Evolutionary conservation across 495 filamentous ascomycete species (phyloP).

Genomic region (Penicillium odoratum): DNA sequence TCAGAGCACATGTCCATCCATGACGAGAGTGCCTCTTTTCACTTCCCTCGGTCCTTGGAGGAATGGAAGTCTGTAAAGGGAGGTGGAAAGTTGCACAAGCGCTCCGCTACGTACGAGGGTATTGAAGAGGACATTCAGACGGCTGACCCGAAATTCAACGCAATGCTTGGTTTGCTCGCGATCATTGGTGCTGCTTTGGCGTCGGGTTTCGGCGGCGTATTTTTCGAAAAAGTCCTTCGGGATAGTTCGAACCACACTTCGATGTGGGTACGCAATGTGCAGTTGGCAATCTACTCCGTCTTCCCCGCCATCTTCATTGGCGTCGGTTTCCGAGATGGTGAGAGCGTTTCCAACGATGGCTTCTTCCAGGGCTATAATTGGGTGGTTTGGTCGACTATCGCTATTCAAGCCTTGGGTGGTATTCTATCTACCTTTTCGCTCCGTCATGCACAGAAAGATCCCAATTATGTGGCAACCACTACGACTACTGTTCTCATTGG

Average conservation of each 20-base stretch:
- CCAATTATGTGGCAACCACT: conserved; percentile 89
- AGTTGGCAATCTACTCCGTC: conserved; percentile 88
- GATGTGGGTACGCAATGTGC: conserved; percentile 91
- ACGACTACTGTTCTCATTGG: conserved; percentile 81
- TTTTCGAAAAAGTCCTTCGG: conserved; percentile 94
- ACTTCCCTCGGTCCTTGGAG: conserved; percentile 71
- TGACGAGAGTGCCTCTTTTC: conserved; percentile 52
- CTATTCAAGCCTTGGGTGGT: conserved; percentile 80
- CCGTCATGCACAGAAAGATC: conserved; percentile 64
- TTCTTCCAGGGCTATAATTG: conserved; percentile 94
- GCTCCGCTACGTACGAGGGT: conserved; percentile 96
- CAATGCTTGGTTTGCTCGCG: conserved; percentile 71
- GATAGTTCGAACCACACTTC: conserved; percentile 68
- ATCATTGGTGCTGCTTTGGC: conserved; percentile 74
- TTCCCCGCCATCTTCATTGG: conserved; percentile 85
- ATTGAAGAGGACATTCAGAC: conserved; percentile 77
- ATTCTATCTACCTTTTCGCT: conserved; percentile 81
- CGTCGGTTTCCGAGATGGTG: conserved; percentile 82
- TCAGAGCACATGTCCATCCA: conserved; percentile 51
- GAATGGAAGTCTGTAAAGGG: conserved; percentile 50
- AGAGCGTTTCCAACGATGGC: conserved; percentile 75
- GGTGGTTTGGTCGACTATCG: conserved; percentile 83
- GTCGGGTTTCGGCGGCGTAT: conserved; percentile 83
- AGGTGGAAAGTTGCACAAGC: conserved; percentile 51
- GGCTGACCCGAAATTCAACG: conserved; percentile 67